Percentiles rank a stretch among this genome's conserved stretches.
phyloP scores from a whole-genome alignment of 202 grass and related monocot genomes.

The Elaeis oleifera region DNA sequence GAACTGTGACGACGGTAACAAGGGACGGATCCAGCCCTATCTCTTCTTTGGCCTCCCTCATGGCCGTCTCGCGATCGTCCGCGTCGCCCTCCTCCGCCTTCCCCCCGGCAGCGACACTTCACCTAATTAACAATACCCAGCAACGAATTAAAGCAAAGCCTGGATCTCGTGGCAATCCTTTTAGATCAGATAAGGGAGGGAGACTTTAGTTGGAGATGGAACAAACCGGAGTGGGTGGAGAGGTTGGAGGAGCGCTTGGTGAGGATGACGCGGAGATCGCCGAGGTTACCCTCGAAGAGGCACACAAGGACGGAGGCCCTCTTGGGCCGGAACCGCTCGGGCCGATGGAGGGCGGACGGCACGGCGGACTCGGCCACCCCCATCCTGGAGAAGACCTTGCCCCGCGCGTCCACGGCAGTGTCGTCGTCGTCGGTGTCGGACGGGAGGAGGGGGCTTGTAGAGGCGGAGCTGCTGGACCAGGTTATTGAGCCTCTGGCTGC shows the following conservation, averaged over 20 bases:
- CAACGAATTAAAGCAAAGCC: neutral
- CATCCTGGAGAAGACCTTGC: constrained; percentile 15
- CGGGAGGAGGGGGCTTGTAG: constrained; percentile 19
- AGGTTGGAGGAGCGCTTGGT: constrained; percentile 81
- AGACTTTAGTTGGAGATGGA: neutral
- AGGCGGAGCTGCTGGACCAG: constrained; percentile 33
- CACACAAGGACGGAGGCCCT: constrained; percentile 66
- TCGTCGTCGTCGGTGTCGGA: constrained; percentile 7
- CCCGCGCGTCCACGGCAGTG: constrained; percentile 4
- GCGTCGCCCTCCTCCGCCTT: constrained; percentile 67
- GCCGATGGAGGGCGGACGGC: neutral
- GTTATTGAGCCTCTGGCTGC: neutral
- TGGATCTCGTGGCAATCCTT: neutral
- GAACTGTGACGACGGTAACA: constrained; percentile 55
- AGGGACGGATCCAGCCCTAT: constrained; percentile 60
- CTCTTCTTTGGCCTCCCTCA: constrained; percentile 74
- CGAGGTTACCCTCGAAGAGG: constrained; percentile 54
- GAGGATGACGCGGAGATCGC: constrained; percentile 61
- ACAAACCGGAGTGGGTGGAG: constrained; percentile 51
- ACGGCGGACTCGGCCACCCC: constrained; percentile 3
- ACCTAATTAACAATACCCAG: constrained; percentile 23
- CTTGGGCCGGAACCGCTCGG: constrained; percentile 2
- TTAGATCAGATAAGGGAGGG: too few species aligned
- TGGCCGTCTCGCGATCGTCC: constrained; percentile 54
- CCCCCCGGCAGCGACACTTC: constrained; percentile 84